Percentiles rank a stretch among this genome's conserved stretches.
phyloP scores from a whole-genome alignment of 129 eudicot species.

The Artemisia tridentata region DNA sequence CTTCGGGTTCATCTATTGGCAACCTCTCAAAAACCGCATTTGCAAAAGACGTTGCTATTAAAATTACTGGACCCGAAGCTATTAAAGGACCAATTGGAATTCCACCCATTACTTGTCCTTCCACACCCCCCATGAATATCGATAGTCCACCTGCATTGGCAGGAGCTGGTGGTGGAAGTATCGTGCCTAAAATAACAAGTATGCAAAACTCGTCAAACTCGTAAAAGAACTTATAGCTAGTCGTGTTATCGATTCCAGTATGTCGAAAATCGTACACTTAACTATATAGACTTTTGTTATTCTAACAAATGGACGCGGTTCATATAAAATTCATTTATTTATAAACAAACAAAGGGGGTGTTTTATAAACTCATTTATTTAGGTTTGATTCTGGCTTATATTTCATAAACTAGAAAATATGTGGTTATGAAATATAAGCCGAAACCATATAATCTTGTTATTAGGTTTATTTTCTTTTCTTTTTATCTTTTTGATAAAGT shows the following conservation, averaged over 20 bases:
- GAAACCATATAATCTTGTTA: no score
- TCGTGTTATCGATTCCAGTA: background rate
- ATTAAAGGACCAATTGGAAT: constrained; percentile 50
- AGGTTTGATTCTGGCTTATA: no score
- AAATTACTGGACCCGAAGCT: constrained; percentile 50
- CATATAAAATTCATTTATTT: no score
- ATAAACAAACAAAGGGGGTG: no score
- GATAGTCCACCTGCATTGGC: constrained; percentile 53
- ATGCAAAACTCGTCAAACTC: background rate
- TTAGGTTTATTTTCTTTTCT: no score
- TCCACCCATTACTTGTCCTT: constrained; percentile 74
- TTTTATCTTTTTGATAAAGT: no score
- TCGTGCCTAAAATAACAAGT: constrained; percentile 39
- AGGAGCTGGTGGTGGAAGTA: constrained; percentile 86
- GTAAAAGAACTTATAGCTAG: background rate
- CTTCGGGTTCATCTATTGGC: constrained; percentile 48
- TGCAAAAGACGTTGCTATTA: constrained; percentile 75
- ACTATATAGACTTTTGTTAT: no score
- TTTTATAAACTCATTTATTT: no score
- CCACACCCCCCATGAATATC: constrained; percentile 55
- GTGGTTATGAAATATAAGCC: no score
- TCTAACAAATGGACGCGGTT: no score
- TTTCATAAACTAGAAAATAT: no score
- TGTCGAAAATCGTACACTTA: background rate
- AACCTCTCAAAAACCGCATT: constrained; percentile 71